phyloP scores from a whole-genome alignment of 192 early-diverging fungal species.

The Coemansia erecta region DNA sequence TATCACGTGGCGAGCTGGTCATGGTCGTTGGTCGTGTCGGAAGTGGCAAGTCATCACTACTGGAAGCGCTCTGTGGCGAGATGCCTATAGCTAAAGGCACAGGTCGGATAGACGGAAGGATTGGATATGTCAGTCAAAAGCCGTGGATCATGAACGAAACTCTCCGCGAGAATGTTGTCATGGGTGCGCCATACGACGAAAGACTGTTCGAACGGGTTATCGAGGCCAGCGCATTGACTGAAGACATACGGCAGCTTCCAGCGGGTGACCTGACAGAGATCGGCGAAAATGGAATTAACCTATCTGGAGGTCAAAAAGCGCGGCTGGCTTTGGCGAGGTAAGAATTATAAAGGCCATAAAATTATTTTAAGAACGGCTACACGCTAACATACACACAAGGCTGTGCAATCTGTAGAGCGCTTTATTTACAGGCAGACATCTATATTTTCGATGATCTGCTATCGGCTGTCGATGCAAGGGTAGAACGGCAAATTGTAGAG shows the following conservation, averaged over 20 bases:
- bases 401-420: conserved; percentile 49
- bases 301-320: conserved; percentile 60
- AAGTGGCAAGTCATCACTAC: conserved; percentile 58
- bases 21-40: conserved; percentile 57
- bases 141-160: conserved; percentile 51
- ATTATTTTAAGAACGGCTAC: neutral
- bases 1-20: conserved; percentile 29
- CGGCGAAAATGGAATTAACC: conserved; percentile 57
- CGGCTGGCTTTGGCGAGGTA: conserved; percentile 60
- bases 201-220: conserved; percentile 22
- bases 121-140: conserved; percentile 43
- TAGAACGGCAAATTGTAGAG: conserved; percentile 29
- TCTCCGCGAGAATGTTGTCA: conserved; percentile 43
- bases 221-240: conserved; percentile 29
- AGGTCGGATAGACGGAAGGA: conserved; percentile 63
- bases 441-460: conserved; percentile 32
- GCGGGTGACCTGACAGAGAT: conserved; percentile 55
- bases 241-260: conserved; percentile 21
- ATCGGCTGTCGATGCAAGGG: conserved; percentile 29
- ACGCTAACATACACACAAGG: neutral
- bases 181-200: conserved; percentile 26
- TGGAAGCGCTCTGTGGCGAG: conserved; percentile 63
- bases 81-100: conserved; percentile 71
- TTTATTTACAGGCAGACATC: conserved; percentile 60
- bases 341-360: neutral